Conservation (phyloP, 2,329 filamentous ascomycete species). For the Cladosporium sp. region DNA sequence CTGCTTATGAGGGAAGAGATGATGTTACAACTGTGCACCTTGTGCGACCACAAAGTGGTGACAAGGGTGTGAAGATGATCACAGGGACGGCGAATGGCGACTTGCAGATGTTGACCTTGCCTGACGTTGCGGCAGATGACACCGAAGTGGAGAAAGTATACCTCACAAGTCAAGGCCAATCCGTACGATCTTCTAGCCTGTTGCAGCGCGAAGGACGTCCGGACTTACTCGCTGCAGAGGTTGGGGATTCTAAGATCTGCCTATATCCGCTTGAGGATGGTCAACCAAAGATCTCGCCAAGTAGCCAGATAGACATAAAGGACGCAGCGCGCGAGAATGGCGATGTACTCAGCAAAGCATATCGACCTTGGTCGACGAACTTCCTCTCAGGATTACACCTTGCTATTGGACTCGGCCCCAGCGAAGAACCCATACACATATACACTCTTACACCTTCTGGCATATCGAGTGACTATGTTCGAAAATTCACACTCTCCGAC, state of each 20-base stretch:
- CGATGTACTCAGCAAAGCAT: constrained; percentile 22
- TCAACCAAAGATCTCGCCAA: constrained; percentile 38
- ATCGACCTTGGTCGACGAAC: constrained; percentile 52
- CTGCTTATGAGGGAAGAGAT: constrained; percentile 55
- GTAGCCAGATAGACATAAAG: constrained; percentile 39
- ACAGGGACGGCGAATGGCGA: constrained; percentile 60
- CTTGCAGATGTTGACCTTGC: constrained; percentile 43
- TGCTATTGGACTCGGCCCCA: constrained; percentile 53
- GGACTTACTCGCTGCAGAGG: constrained; percentile 54
- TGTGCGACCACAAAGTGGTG: constrained; percentile 42
- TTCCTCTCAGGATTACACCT: constrained; percentile 55
- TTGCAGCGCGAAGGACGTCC: constrained; percentile 23
- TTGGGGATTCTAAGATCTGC: constrained; percentile 48
- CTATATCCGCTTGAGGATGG: constrained; percentile 34
- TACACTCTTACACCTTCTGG: constrained; percentile 53
- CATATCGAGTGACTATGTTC: constrained; percentile 41
- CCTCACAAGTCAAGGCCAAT: constrained; percentile 48
- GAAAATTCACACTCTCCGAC: constrained; percentile 41
- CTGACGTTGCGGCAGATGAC: constrained; percentile 22
- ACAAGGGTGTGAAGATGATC: constrained; percentile 49
- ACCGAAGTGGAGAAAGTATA: constrained; percentile 38
- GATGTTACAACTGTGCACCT: constrained; percentile 62
- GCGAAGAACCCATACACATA: constrained; percentile 50
- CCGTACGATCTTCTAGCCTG: constrained; percentile 49
- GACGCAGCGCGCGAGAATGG: constrained; percentile 15